These are phyloP conservation scores for Globisporangium acanthophoron DNA, from an alignment of 352 stramenopile genomes.

Conservation along the genomic window DNA sequence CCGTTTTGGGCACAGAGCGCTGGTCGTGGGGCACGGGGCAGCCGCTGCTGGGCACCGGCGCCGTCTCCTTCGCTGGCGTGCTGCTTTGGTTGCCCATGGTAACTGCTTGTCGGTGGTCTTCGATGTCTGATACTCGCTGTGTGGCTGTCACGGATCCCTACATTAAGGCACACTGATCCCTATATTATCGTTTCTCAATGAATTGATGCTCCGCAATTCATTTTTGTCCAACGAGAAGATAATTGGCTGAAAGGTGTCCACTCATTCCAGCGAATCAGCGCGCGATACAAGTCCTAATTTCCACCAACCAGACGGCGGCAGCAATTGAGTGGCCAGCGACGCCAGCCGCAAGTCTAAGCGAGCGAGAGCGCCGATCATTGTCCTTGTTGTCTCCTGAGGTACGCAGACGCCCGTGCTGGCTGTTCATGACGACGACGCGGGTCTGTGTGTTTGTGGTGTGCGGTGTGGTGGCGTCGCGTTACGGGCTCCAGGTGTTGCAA, in stretches of 20 bases:
- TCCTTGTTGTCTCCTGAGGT: slow-evolving; percentile 80
- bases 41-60: slow-evolving; percentile 7
- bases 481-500: neutral
- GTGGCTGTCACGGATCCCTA: neutral
- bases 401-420: slow-evolving; percentile 14
- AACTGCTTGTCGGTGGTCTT: slow-evolving; percentile 1
- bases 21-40: slow-evolving; percentile 58
- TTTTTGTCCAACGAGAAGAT: too few relatives aligned
- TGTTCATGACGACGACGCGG: neutral
- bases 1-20: slow-evolving; percentile 5
- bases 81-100: slow-evolving; percentile 42
- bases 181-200: too few relatives aligned
- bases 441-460: neutral
- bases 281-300: neutral
- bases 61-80: slow-evolving; percentile 26
- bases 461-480: neutral
- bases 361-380: slow-evolving; percentile 29
- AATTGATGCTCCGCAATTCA: too few relatives aligned
- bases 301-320: neutral
- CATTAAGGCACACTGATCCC: too few relatives aligned
- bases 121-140: neutral
- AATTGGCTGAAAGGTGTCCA: neutral
- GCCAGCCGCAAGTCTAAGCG: neutral
- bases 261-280: neutral
- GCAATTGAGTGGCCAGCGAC: slow-evolving; percentile 12